Base-by-base conservation (phyloP, 192 early-diverging fungal genomes). In the Chytriomyces hyalinus region DNA sequence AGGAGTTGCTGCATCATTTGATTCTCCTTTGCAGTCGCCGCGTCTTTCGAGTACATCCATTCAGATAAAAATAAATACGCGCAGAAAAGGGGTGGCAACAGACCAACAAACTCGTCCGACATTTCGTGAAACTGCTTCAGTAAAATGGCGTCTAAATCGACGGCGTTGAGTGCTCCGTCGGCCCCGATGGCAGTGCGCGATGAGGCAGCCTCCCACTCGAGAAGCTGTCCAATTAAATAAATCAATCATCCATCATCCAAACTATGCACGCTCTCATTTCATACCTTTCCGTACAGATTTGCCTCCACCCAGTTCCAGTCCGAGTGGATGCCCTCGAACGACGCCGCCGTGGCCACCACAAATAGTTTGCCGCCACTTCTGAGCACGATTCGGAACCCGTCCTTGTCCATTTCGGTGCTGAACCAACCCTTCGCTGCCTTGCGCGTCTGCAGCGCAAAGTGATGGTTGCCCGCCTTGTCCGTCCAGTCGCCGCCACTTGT, bases 221-320 rank as follows among this genome's bases (percentile, higher is more conserved):
- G 61, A 6, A 85, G 75, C 84, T 85, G n/a, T 28, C 7, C 70
- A 61, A 77, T 20, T 11, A 49, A 15, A 15, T 8, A 24, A 7
- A 17, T 57, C 53, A 57, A 57, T 57, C 53, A 57, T 13, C 69
- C 13, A 70, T 66, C 13, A 17, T 15, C 26, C 15, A 61, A 49
- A 76, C 13, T 5, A 17, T 28, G 8, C 17, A 11, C 15, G 79
- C 17, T 53, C 26, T 53, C 10, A 17, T 8, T 50, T 48, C 65
- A 7, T 47, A 86, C 83, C 78, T 89, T 87, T 36, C 78, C 36
- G 47, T 85, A 81, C 43, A 84, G 76, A 62, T 89, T 87, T 46
- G 74, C 51, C 72, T 89, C 87, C 22, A 89, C 82, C 85, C 86
- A 89, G 62, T 89, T 89, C 87, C 87, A 87, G 75, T 87, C 84